Evolutionary conservation across 2,329 filamentous ascomycete genomes (phyloP).

Genomic region (Davidsoniella eucalypti): DNA sequence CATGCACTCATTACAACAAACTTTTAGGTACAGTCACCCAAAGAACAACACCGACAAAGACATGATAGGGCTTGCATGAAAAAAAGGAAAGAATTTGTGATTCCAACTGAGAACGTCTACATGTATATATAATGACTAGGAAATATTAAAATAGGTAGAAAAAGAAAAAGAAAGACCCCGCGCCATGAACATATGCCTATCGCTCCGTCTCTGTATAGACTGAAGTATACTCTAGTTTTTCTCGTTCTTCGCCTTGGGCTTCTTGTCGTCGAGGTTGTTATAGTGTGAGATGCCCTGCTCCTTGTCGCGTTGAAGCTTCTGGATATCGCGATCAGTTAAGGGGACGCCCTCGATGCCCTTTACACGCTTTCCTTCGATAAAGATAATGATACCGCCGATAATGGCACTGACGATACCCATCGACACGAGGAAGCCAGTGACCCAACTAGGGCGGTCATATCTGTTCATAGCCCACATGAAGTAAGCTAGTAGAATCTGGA

Average conservation of each 20-base stretch:
- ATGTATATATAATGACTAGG: background rate
- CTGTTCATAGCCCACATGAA: constrained; percentile 76
- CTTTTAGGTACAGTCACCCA: no score
- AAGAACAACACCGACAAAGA: no score
- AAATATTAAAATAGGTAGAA: constrained; percentile 2
- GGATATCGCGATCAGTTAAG: constrained; percentile 37
- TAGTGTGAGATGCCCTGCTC: constrained; percentile 41
- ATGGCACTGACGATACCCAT: constrained; percentile 50
- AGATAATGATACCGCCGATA: constrained; percentile 52
- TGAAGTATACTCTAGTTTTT: constrained; percentile 14
- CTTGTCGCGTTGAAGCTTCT: constrained; percentile 33
- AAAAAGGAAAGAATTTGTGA: no score
- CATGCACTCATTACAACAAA: no score
- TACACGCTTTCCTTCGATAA: constrained; percentile 52
- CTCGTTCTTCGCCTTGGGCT: constrained; percentile 27
- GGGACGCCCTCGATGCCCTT: constrained; percentile 58
- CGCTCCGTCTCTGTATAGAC: background rate
- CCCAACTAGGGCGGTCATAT: constrained; percentile 59
- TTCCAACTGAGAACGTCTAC: background rate
- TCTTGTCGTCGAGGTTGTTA: constrained; percentile 38
- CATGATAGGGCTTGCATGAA: no score
- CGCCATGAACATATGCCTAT: background rate
- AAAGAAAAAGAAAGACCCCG: background rate
- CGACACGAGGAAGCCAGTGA: constrained; percentile 62
- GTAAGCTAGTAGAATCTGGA: constrained; percentile 55